A percentile compares a stretch with the other conserved stretches of the same genome.
Evolutionary conservation across 345 rosid genomes (phyloP).

Genomic region (Salix caprea): DNA sequence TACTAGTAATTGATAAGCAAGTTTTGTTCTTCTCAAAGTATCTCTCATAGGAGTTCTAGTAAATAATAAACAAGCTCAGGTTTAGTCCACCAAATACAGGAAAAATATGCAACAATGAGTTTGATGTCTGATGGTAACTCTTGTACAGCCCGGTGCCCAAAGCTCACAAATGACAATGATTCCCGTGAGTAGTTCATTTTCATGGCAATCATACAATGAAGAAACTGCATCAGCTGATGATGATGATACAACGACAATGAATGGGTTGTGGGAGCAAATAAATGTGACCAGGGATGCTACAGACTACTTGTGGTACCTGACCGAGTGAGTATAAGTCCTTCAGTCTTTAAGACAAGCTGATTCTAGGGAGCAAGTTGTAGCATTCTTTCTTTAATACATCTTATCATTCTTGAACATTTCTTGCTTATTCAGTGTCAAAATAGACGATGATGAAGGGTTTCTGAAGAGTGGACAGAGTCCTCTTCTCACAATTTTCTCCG

Average conservation of each 20-base stretch:
- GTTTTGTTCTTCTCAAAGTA: background rate
- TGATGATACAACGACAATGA: conserved; percentile 26
- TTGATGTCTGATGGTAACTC: background rate
- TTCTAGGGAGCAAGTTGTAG: background rate
- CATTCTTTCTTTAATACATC: background rate
- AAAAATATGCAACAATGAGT: background rate
- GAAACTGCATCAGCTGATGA: conserved; percentile 31
- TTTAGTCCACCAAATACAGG: background rate
- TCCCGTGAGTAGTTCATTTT: conserved; percentile 18
- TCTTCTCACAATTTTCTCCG: conserved; percentile 28
- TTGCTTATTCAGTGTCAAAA: conserved; percentile 45
- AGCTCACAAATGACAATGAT: conserved; percentile 36
- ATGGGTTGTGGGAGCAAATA: conserved; percentile 37
- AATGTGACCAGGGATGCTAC: conserved; percentile 39
- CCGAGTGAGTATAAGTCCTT: conserved; percentile 30
- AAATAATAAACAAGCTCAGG: background rate
- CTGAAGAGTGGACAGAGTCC: conserved; percentile 65
- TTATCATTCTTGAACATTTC: background rate
- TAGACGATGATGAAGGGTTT: conserved; percentile 53
- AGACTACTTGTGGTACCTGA: conserved; percentile 47
- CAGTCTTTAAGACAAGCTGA: background rate
- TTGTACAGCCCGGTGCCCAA: conserved; percentile 26
- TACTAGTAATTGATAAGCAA: too few relatives aligned
- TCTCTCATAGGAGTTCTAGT: background rate
- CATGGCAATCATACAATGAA: conserved; percentile 43